Conservation (phyloP, 2,329 filamentous ascomycete genomes). For the Hirsutella rhossiliensis region DNA sequence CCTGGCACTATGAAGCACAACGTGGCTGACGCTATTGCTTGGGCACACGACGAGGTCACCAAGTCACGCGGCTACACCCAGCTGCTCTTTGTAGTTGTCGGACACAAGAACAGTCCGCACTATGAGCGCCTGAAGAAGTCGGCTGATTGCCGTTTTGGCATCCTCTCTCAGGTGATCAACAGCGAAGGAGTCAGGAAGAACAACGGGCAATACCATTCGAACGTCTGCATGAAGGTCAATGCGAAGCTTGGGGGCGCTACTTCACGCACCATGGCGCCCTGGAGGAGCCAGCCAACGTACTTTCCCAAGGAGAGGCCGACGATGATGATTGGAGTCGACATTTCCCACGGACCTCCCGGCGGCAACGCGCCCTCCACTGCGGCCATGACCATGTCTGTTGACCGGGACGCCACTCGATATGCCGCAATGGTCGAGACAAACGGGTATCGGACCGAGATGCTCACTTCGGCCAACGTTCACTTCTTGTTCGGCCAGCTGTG, state of each 20-base stretch:
- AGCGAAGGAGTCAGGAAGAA: constrained; percentile 54
- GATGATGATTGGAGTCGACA: constrained; percentile 82
- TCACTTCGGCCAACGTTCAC: constrained; percentile 54
- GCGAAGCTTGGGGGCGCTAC: constrained; percentile 85
- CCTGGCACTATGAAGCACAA: constrained; percentile 23
- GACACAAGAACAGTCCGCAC: constrained; percentile 54
- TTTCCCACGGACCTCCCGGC: constrained; percentile 71
- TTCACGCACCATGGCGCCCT: constrained; percentile 27
- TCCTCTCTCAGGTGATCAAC: constrained; percentile 75
- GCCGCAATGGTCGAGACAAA: constrained; percentile 74
- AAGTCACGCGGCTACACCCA: constrained; percentile 48
- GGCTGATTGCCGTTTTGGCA: constrained; percentile 73
- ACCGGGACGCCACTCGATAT: constrained; percentile 61
- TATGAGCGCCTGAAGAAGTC: constrained; percentile 87
- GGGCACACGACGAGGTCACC: constrained; percentile 35
- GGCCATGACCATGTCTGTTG: constrained; percentile 73
- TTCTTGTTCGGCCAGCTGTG: constrained; percentile 54
- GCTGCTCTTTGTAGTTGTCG: constrained; percentile 69
- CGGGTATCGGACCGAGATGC: constrained; percentile 68
- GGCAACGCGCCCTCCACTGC: constrained; percentile 62
- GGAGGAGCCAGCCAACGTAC: constrained; percentile 18
- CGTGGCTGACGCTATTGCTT: constrained; percentile 36
- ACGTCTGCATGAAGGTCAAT: constrained; percentile 95
- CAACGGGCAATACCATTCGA: constrained; percentile 77
- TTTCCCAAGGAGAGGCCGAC: constrained; percentile 40